Conservation (phyloP, 2,329 filamentous ascomycete species). For the Penicillium frequentans region DNA sequence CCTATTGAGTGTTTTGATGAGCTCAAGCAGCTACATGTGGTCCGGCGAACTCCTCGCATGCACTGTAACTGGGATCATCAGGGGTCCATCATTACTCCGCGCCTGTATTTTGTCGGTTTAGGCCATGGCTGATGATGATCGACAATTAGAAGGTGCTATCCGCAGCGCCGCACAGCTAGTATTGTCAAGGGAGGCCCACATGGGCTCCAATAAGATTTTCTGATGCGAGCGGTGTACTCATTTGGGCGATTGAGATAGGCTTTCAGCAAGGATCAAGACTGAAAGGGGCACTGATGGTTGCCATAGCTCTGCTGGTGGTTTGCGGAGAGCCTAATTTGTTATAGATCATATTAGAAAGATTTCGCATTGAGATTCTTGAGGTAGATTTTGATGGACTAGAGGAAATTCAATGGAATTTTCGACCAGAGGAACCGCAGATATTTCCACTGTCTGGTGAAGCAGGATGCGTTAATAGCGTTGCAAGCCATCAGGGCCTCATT, state of each 20-base stretch:
- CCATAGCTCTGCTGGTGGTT: constrained; percentile 5
- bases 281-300: background rate
- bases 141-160: constrained; percentile 6
- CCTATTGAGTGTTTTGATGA: constrained; percentile 10
- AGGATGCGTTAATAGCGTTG: background rate
- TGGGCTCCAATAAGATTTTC: constrained; percentile 8
- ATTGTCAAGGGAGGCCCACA: constrained; percentile 16
- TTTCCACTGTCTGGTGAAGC: background rate
- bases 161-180: constrained; percentile 1
- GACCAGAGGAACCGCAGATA: background rate
- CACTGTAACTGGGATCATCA: constrained; percentile 7
- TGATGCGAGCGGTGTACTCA: constrained; percentile 1
- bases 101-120: constrained; percentile 3
- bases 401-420: background rate
- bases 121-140: constrained; percentile 6
- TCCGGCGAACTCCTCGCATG: constrained; percentile 16
- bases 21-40: constrained; percentile 5
- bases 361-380: background rate
- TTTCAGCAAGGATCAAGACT: background rate
- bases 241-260: constrained; percentile 2
- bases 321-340: background rate
- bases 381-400: background rate
- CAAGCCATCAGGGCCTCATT: background rate
- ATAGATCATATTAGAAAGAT: background rate
- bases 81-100: constrained; percentile 8